These are phyloP conservation scores for Oryza brachyantha DNA, from an alignment of 176 grass and related monocot genomes.

Conservation along the genomic window DNA sequence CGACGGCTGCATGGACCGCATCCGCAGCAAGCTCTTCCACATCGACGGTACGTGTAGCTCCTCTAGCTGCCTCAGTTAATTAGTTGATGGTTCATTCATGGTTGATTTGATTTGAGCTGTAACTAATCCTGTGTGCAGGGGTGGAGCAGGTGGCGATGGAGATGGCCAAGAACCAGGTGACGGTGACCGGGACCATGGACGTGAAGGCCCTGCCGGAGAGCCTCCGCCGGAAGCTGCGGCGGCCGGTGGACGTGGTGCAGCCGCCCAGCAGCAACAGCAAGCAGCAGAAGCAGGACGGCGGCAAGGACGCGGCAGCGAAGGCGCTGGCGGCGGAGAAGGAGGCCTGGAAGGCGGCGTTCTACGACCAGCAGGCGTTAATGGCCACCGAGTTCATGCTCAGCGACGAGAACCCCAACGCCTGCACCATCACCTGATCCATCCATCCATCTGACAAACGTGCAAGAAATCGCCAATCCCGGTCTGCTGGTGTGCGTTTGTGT, in stretches of 20 bases:
- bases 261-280: no score
- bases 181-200: conserved; percentile 76
- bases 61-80: background rate
- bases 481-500: background rate
- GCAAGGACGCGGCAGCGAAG: conserved; percentile 28
- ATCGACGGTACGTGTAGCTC: conserved; percentile 57
- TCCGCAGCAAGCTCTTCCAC: conserved; percentile 55
- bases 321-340: conserved; percentile 29
- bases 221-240: conserved; percentile 46
- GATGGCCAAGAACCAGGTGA: conserved; percentile 56
- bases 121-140: conserved; percentile 30
- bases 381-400: conserved; percentile 63
- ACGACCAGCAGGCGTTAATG: conserved; percentile 45
- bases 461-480: background rate
- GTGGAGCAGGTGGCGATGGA: conserved; percentile 65
- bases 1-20: conserved; percentile 69
- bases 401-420: conserved; percentile 90
- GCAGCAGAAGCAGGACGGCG: conserved; percentile 5
- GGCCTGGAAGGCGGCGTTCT: conserved; percentile 36
- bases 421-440: conserved; percentile 53
- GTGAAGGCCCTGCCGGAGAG: conserved; percentile 48
- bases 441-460: no score
- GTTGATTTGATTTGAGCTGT: no score
- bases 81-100: no score
- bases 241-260: conserved; percentile 45